A percentile compares a stretch with the other conserved stretches of the same genome.
Evolutionary conservation across 176 grass and related monocot species (phyloP).

Genomic region (Zea mays): Zm-B73-REFERENCE-NAM-5.0 NC_050098.1:210131001-210131500

Average conservation of each 20-base stretch:
- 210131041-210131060: no score
- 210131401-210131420: conserved; percentile 29
- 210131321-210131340: conserved; percentile 62
- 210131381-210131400: not conserved
- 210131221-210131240: conserved; percentile 71
- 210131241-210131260: conserved; percentile 69
- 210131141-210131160: no score
- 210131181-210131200: no score
- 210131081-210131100: no score
- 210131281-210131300: conserved; percentile 66
- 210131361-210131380: conserved; percentile 44
- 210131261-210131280: conserved; percentile 71
- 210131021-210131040: no score
- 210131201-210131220: conserved; percentile 30
- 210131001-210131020: no score
- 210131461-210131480: conserved; percentile 95
- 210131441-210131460: conserved; percentile 50
- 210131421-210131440: not conserved
- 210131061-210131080: no score
- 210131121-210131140: no score
- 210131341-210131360: conserved; percentile 70
- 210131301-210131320: conserved; percentile 58
- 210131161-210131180: no score
- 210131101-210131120: no score
- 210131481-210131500: conserved; percentile 76